Evolutionary conservation across 179 eudicot species (phyloP), one percentile per base, ranked within the genome.

Genomic region (Beta macrorhiza): DNA sequence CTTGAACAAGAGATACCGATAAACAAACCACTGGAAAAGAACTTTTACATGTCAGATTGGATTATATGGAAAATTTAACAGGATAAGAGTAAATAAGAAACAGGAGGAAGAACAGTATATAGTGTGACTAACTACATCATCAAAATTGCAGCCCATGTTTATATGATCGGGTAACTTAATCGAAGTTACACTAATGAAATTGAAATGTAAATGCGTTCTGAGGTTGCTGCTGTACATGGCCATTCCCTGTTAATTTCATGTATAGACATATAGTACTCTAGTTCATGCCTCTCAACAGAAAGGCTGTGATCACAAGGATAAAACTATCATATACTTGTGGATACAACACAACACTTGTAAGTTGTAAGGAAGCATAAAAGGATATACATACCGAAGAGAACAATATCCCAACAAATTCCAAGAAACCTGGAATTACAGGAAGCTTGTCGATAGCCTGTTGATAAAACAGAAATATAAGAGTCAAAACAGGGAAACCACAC

Each of bases 1-100:
- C 86, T 92, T 93, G 97, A 93, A 95, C 83, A 95, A 81, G 88
- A 95, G 97, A 83, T 93, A 89, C 67, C 98, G 93, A 61, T 95
- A 93, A 64, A 88, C 80, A 84, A 95, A 95, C 99, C 98, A 95
- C 99, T 95, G 92, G 32, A 89, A 91, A 81, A 79, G 9, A 87
- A 57, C 42, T 73, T 51, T 17, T 14, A 52, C 9, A 56, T 55
- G 32, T 29, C 11, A 67, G 47, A 4, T 9, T 29, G 0, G 29
- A 4, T 10, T 12, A 3, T 25, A 57, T 20, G 78, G 37, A 20
- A 17, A 10, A 15, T 7, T 47, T 7, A 47, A 5, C 32, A 29
- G 32, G 32, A 29, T 29, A 0, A 29, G 32, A 29, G 32, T 14
- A 57, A 57, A 56, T 16, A 16, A 42, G 32, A 83, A 57, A 12